phyloP scores from a whole-genome alignment of 768 basidiomycete genomes.

The Rhizopogon rudus region DNA sequence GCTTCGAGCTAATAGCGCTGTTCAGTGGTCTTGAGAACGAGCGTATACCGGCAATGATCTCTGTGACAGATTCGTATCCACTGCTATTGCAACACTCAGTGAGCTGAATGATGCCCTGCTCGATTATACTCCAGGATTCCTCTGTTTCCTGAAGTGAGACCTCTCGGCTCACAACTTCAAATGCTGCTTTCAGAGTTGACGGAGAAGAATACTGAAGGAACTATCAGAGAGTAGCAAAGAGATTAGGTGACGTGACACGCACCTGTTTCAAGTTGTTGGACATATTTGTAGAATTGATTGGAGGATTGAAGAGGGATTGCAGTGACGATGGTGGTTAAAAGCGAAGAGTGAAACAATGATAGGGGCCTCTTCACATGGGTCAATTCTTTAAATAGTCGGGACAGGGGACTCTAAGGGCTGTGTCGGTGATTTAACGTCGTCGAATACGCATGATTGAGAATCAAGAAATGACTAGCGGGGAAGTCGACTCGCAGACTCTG shows the following conservation, averaged over 20 bases:
- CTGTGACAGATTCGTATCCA: conserved; percentile 45
- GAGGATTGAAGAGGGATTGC: background rate
- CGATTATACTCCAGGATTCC: conserved; percentile 73
- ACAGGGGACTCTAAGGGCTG: too few relatives aligned
- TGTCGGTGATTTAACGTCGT: too few relatives aligned
- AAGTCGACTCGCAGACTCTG: too few relatives aligned
- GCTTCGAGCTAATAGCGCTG: conserved; percentile 64
- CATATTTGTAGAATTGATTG: conserved; percentile 10
- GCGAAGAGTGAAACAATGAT: too few relatives aligned
- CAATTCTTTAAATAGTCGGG: too few relatives aligned
- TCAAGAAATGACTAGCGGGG: too few relatives aligned
- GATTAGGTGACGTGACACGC: background rate
- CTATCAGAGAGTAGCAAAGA: background rate
- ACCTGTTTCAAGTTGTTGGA: conserved; percentile 22
- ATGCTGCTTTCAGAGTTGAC: conserved; percentile 29
- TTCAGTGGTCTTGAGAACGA: conserved; percentile 48
- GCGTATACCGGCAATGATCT: conserved; percentile 48
- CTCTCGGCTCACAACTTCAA: conserved; percentile 38
- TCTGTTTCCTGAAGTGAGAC: conserved; percentile 59
- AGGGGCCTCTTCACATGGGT: too few relatives aligned
- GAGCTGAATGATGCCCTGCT: conserved; percentile 43
- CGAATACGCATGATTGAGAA: too few relatives aligned
- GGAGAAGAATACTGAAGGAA: conserved; percentile 24
- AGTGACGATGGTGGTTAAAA: background rate
- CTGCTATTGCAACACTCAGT: conserved; percentile 46